A percentile compares a stretch with the other conserved stretches of the same genome.
Evolutionary conservation across 768 basidiomycete genomes (phyloP).

Genomic region (Naematelia aurantialba): DNA sequence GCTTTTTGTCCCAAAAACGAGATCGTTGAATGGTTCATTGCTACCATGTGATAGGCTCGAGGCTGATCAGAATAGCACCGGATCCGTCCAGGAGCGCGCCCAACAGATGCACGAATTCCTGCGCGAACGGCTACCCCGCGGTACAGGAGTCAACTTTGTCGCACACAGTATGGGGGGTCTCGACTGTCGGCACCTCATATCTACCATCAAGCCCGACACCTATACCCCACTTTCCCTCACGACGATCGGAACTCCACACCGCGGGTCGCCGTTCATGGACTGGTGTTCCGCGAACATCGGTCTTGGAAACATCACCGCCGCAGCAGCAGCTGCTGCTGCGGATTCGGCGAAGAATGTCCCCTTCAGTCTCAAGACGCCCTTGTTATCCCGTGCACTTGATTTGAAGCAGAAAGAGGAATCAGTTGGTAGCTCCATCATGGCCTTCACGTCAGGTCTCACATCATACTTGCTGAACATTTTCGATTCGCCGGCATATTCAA

Average conservation of each 20-base stretch:
- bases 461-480: constrained; percentile 80
- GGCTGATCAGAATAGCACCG: constrained; percentile 60
- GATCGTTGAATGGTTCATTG: neutral
- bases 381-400: constrained; percentile 47
- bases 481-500: constrained; percentile 94
- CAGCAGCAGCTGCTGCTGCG: constrained; percentile 35
- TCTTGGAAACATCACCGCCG: constrained; percentile 58
- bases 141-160: constrained; percentile 82
- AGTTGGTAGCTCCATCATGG: constrained; percentile 40
- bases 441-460: constrained; percentile 68
- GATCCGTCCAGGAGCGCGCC: constrained; percentile 78
- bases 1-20: too few species aligned
- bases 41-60: neutral
- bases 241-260: constrained; percentile 85
- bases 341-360: constrained; percentile 38
- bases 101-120: constrained; percentile 70
- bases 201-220: constrained; percentile 72
- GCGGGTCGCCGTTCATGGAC: constrained; percentile 98
- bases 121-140: constrained; percentile 58
- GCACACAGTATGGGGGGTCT: constrained; percentile 98
- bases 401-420: constrained; percentile 17
- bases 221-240: constrained; percentile 86
- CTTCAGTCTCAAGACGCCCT: constrained; percentile 54
- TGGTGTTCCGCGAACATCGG: constrained; percentile 98
- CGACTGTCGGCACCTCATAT: constrained; percentile 88